Base-by-base conservation (phyloP, 768 basidiomycete genomes). In the Termitomyces sp. region DNA sequence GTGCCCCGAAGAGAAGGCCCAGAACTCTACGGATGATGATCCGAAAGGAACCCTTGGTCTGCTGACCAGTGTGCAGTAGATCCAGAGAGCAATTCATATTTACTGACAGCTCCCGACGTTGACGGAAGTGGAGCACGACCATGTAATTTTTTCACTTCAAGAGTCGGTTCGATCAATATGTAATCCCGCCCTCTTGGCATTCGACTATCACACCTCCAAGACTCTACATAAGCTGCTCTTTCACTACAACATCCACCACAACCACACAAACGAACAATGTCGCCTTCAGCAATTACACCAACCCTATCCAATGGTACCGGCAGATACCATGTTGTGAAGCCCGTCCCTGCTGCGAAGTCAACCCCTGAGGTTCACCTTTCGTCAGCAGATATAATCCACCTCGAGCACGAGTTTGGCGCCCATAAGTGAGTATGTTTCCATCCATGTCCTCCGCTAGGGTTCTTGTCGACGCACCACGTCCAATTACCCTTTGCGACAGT, bases 391-490 rank as follows among this genome's bases (percentile, higher is more conserved):
- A 81, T 94, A 49, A 91, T 98, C 65, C 78, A 79, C 49, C 80
- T 94, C 66, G 95, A 98, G 73, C 84, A 93, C 66, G 81, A 90
- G 69, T 82, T 89, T 68, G 88, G 89, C 35, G 93, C 93, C 57
- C 93, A 95, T 82, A 95, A 95, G 94, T 94, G 74, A 83, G 90
- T 82, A 51, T 54, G n/a, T 52, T 49, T 39, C 59, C 44, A 18
- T 52, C 24, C 48, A 51, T 48, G 35, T 62, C 55, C 45, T 58
- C 55, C 55, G 58, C 59, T 46, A 62, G 65, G 67, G 67, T 67
- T 66, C 59, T 70, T 70, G 71, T 71, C 69, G 66, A 69, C 66
- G 71, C 42, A 62, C 62, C 57, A 54, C 68, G 65, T 67, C 69
- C 66, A 63, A 67, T 64, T 63, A 67, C 68, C 68, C 67, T 67